Percentiles rank a stretch among this genome's conserved stretches.
phyloP scores from a whole-genome alignment of 2,329 filamentous ascomycete genomes.

The Colletotrichum tropicale region DNA sequence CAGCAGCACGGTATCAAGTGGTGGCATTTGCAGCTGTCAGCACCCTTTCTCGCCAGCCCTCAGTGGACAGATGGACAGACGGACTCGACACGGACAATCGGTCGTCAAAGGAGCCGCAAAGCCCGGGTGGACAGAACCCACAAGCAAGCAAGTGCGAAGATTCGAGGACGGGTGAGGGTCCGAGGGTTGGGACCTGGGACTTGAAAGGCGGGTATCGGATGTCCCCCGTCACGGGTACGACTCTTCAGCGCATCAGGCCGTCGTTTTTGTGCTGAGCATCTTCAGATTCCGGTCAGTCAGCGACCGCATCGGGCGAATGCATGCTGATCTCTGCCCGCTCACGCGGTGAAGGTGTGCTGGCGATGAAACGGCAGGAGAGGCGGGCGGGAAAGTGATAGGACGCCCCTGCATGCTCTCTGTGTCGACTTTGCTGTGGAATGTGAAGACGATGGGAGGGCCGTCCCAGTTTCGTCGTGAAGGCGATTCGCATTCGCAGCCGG shows the following conservation, averaged over 20 bases:
- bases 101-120: not conserved
- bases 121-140: not conserved
- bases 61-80: not conserved
- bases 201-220: not conserved
- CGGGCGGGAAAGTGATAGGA: not conserved
- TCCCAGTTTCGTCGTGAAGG: not conserved
- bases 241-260: not conserved
- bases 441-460: not conserved
- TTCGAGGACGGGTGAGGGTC: constrained; percentile 1
- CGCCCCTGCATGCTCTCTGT: constrained; percentile 1
- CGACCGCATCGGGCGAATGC: not conserved
- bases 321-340: constrained; percentile 5
- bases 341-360: not conserved
- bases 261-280: not conserved
- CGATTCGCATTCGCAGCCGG: not conserved
- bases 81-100: not conserved
- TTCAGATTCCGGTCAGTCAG: not conserved
- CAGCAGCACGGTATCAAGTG: not conserved
- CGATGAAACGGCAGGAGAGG: constrained; percentile 7
- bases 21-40: not conserved
- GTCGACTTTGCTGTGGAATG: not conserved
- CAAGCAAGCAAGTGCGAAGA: not conserved
- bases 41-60: not conserved
- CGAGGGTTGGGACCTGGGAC: not conserved
- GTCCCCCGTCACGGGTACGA: not conserved